Evolutionary conservation across 345 rosid species (phyloP).

Genomic region (Corymbia maculata): DNA sequence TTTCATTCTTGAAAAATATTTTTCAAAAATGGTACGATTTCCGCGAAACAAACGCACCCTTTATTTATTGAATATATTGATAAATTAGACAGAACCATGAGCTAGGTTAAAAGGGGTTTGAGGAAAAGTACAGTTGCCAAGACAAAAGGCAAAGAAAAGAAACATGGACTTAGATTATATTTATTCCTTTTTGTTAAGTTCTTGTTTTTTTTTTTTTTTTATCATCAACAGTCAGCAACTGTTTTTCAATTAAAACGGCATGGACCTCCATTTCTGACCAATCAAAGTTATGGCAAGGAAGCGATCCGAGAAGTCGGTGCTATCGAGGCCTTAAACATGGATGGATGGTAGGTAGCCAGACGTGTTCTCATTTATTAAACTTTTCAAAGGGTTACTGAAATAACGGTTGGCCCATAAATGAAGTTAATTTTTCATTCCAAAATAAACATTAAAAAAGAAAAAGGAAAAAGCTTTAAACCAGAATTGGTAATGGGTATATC

Average conservation of each 20-base stretch:
- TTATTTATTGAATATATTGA: neutral
- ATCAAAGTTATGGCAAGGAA: neutral
- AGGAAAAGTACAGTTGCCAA: neutral
- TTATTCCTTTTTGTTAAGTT: neutral
- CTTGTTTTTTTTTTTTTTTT: neutral
- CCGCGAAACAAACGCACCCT: too few species aligned
- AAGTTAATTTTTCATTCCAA: neutral
- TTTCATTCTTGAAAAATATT: too few species aligned
- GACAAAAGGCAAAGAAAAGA: neutral
- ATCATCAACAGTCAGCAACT: neutral
- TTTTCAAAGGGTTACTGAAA: neutral
- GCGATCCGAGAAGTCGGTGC: neutral
- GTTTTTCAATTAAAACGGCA: neutral
- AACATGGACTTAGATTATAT: neutral
- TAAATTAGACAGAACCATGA: neutral
- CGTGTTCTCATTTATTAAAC: neutral
- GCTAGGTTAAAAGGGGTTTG: neutral
- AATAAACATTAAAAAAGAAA: neutral
- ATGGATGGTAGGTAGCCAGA: neutral
- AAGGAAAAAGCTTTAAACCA: neutral
- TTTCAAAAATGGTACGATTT: too few species aligned
- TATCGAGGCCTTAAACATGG: neutral
- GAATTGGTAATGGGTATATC: neutral
- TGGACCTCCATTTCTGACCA: neutral
- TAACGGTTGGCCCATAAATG: neutral